Conservation (phyloP, 805 yeast genomes). For the Pichia manshurica region DNA sequence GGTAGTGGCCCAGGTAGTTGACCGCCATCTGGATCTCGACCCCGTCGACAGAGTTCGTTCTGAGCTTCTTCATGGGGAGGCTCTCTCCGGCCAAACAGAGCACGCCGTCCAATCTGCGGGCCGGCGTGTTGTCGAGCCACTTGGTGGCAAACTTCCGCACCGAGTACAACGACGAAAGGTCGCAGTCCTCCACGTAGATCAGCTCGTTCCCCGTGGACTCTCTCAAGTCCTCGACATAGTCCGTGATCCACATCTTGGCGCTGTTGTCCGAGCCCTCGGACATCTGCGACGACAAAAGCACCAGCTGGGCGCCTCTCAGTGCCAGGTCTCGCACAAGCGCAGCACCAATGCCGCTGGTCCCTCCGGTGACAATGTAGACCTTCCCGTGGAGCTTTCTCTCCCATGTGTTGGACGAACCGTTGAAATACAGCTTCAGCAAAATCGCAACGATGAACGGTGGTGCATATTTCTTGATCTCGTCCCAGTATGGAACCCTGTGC, state of each 20-base stretch:
- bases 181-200: slow-evolving; percentile 89
- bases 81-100: slow-evolving; percentile 83
- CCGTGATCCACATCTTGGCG: slow-evolving; percentile 56
- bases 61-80: slow-evolving; percentile 60
- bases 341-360: slow-evolving; percentile 88
- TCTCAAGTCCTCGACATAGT: slow-evolving; percentile 73
- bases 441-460: slow-evolving; percentile 47
- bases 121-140: slow-evolving; percentile 89
- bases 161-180: slow-evolving; percentile 64
- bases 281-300: slow-evolving; percentile 56
- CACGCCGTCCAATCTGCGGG: slow-evolving; percentile 86
- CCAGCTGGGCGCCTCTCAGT: slow-evolving; percentile 75
- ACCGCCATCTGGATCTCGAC: slow-evolving; percentile 79
- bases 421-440: slow-evolving; percentile 63
- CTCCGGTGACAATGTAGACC: slow-evolving; percentile 84
- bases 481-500: slow-evolving; percentile 69
- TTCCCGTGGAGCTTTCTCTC: slow-evolving; percentile 88
- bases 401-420: slow-evolving; percentile 84
- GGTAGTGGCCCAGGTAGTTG: slow-evolving; percentile 78
- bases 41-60: slow-evolving; percentile 73
- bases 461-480: slow-evolving; percentile 46
- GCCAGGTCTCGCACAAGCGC: slow-evolving; percentile 72
- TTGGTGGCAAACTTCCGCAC: slow-evolving; percentile 86
- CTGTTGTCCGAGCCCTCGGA: slow-evolving; percentile 40
- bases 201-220: slow-evolving; percentile 61